Base-by-base conservation (phyloP, 306 rosid species). In the Bauhinia variegata region DNA sequence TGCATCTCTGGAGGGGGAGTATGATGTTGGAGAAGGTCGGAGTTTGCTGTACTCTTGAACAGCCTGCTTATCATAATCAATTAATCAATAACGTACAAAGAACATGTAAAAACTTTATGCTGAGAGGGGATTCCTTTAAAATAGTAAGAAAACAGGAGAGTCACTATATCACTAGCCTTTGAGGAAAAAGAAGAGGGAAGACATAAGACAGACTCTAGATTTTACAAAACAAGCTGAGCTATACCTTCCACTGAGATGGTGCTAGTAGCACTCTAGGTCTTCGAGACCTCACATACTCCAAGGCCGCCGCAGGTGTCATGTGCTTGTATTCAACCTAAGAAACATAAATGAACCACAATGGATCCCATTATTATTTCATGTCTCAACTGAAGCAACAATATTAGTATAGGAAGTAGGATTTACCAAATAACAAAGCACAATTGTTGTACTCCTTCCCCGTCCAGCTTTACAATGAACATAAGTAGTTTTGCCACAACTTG, bases 381-480 rank as follows among this genome's bases (percentile, higher is more conserved):
- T 50, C 65, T 63, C 77, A 63, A 12, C 65, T 7, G 7, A 43
- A 31, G 55, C 50, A 6, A 32, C 48, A 47, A 32, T n/a, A n/a
- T 18, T 59, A 38, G 15, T 30, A 11, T 12, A 58, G 42, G 39
- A 59, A 32, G 50, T 23, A 57, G 59, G 47, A 50, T 78, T n/a
- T 88, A 93, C 97, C 98, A 93, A 81, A 86, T 89, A 93, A 70
- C 98, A 93, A 44, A 93, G 98, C 74, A 93, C 96, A 65, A 93
- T 82, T 60, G 98, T 93, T 10, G 98, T 93, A 79, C 98, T 93
- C 86, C 97, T 86, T 48, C 98, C 98, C 7, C 97, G 82, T 51
- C 98, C 98, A 54, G 97, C 98, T 86, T 93, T 93, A 85, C 98
- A 93, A 70, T 93, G 98, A 67, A 93, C 98, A 72, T 93, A 93